Evolutionary conservation across 2,329 filamentous ascomycete genomes (phyloP), one percentile per base, ranked within the genome.

Genomic region (Cladosporium sp.): DNA sequence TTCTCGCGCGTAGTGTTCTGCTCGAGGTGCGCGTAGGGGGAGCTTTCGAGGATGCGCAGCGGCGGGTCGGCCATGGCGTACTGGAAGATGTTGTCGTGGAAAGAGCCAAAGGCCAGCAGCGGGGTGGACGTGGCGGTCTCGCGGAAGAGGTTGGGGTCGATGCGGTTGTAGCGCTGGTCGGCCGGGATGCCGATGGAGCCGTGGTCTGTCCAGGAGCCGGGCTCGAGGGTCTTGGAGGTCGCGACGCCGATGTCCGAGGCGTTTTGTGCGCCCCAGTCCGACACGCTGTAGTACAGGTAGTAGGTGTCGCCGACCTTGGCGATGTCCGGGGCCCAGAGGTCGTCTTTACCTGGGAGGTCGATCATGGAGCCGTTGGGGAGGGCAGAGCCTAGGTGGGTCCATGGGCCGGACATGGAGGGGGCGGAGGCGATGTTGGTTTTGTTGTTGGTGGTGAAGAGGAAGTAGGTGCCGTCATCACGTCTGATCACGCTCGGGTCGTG

Each of bases 11-110:
- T 78, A 0, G 82, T 75, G 57, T 88, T 81, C 74, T 83, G 87
- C 1, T 83, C 82, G 58, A 89, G 77, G 63, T 88, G 82, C 59
- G 79, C 77, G 28, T 69, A 69, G 1, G 55, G n/a, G 3, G 72
- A 37, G 0, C 80, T 74, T 29, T 14, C 18, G 6, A 61, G 26
- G 35, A 69, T 68, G 72, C 52, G 68, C 23, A 71, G 66, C 5
- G 69, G 68, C 1, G 68, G 67, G 49, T 67, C 49, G 26, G 60
- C 73, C 72, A 90, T 82, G 46, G 79, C 74, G 1, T 86, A 84
- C 72, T 87, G 85, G 78, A 86, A 89, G 67, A 91, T 82, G 72
- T 87, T 84, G 5, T 79, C 75, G 88, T 88, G 91, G 81, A 89
- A 91, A 16, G 86, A 89, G 23, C 88, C 89, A 67, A 90, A 91